phyloP scores from a whole-genome alignment of 257 asterid species.

The Striga asiatica region DNA sequence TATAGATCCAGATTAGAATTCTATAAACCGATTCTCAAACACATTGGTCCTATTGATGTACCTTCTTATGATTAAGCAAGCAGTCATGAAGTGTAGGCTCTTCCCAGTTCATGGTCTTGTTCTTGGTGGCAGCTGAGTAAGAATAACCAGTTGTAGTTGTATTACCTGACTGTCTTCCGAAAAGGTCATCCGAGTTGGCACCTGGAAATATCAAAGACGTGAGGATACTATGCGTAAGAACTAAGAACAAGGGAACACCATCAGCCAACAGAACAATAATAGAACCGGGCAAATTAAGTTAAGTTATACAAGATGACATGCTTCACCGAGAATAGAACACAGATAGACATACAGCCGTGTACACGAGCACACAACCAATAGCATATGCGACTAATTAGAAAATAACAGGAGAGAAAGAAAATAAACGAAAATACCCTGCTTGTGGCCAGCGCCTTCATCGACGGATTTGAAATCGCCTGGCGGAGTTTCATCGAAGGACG shows the following conservation, averaged over 20 bases:
- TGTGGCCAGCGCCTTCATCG: conserved; percentile 73
- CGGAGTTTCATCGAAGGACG: conserved; percentile 51
- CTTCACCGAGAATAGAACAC: not conserved
- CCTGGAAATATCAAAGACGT: conserved; percentile 25
- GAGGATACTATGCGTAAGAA: not conserved
- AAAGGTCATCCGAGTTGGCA: conserved; percentile 67
- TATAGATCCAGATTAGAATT: not conserved
- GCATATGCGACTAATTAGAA: not conserved
- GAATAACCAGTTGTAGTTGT: conserved; percentile 72
- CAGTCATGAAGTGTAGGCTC: conserved; percentile 59
- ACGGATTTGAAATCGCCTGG: conserved; percentile 37
- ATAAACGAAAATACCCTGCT: conserved; percentile 45
- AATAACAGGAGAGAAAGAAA: not conserved
- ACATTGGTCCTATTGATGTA: conserved; percentile 4
- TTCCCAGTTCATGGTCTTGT: conserved; percentile 62
- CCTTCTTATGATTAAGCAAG: conserved; percentile 73
- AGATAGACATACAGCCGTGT: not conserved
- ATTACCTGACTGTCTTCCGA: conserved; percentile 71
- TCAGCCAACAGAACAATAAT: not conserved
- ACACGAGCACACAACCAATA: not conserved
- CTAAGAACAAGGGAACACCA: not conserved
- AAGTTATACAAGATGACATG: not conserved
- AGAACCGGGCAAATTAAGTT: not conserved
- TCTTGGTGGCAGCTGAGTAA: conserved; percentile 66
- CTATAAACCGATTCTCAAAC: not conserved